Base-by-base conservation (phyloP, 108 stramenopile species). In the Skeletonema costatum region DNA sequence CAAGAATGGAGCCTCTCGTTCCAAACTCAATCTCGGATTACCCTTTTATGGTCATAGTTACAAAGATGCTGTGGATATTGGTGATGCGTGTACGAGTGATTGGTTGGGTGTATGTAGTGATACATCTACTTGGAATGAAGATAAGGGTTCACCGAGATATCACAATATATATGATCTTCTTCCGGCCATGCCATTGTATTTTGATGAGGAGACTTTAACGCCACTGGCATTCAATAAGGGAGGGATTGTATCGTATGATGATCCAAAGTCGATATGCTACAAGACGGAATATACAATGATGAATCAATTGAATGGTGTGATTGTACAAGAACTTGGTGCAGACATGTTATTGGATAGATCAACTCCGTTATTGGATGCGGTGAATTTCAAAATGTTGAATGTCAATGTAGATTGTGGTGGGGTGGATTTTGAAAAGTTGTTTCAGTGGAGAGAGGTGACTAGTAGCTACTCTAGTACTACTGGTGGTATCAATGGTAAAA, bases 11-110 rank as follows among this genome's bases (percentile, higher is more conserved):
- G 73, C 66, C 19, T 60, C 73, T 5, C 70, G 65, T 25, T 35
- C 70, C 7, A 80, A 80, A 50, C 67, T 80, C 41, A 80, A 80
- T 39, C 44, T 80, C 2, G 73, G 72, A n/a, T 30, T 80, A 9
- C 59, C 73, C 12, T 80, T 80, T 29, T 39, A 60, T 46, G 78
- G 78, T 36, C 73, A 69, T 44, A 60, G 56, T 17, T 80, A 69
- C 25, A 53, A 35, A 56, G 78, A 74, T 29, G 78, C 73, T 14
- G n/a, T 30, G 0, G 32, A n/a, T 2, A 35, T 80, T 56, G 78
- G 78, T 4, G 74, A 75, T 14, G 33, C 32, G 13, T 74, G 74
- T 36, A 60, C 38, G 2, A 31, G 7, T 13, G 41, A 68, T 60
- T 80, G 78, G 78, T 14, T 60, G 30, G 76, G 76, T 33, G 60